Base-by-base conservation (phyloP, 306 rosid genomes). In the Cicer judaicum region DNA sequence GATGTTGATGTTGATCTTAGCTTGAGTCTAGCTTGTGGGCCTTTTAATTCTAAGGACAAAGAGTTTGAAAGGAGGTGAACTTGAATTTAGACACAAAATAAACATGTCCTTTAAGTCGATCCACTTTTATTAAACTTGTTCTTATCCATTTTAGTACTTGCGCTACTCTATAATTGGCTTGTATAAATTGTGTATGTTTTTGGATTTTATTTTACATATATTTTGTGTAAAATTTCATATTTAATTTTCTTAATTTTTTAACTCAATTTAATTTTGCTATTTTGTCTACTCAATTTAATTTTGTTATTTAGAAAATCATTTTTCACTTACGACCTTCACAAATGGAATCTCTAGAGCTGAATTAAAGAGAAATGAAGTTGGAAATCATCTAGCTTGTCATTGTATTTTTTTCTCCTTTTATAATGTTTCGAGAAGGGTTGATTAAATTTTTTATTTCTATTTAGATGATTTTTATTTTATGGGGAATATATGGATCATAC, bases 1-100 rank as follows among this genome's bases (percentile, higher is more conserved):
- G 72, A 56, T 70, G 77, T 12, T 34, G 78, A 64, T 79, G 52
- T 79, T 44, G 83, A 72, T 72, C 83, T 79, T 64, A 79, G 65
- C 43, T 79, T 79, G 78, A 34, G 47, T 46, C 57, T 73, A 49
- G 78, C 73, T 48, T 19, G 46, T 62, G 46, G 10, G 10, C 15
- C 68, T 44, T 44, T 66, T 12, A 46, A 21, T 46, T 66, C 72
- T 10, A 66, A 19, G 19, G 41, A 46, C 55, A 66, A 42, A 65
- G n/a, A 41, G 70, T 64, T 64, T 16, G 2, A 15, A 64, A 64
- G 36, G 50, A 36, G 41, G 24, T 64, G 50, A 40, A 16, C 53
- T 10, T 18, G 38, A 42, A 65, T 43, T 65, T 65, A 21, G 70
- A 63, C 68, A 14, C 8, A 63, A 59, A 3, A 14, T 55, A 0